Evolutionary conservation across 2,329 filamentous ascomycete species (phyloP), one percentile per base, ranked within the genome.

Genomic region (Fulvia fulva): DNA sequence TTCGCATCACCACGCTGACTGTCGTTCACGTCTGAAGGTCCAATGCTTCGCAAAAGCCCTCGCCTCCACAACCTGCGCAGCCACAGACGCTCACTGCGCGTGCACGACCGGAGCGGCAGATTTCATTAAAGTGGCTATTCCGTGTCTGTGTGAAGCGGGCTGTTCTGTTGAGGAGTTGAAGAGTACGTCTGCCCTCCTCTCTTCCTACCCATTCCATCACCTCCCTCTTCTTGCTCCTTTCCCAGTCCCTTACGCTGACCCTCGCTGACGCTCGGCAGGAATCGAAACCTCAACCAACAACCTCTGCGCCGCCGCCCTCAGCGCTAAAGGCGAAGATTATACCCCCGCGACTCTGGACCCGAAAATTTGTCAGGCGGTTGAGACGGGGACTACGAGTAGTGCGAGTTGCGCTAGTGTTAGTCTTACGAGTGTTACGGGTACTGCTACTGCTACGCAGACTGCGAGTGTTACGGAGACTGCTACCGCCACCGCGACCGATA

Each of bases 61-160:
- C 66, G 68, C 71, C 19, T 68, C 71, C n/a, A 77, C 77, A 21
- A 76, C 77, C 66, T 85, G 82, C 70, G 63, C 58, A 14, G 58
- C 76, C 57, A 74, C 71, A 46, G 80, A 85, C 70, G 67, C 73
- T 45, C 70, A 67, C 52, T 85, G 82, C 76, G 80, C 81, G 66
- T 84, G 82, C 74, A 80, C 74, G 2, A 75, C 71, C 8, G 74
- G 74, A 41, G 66, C 66, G 16, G 58, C 69, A 22, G 66, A 63
- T 32, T 74, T 79, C 63, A 66, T 66, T 28, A 62, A 68, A 14
- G 65, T 71, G 55, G 81, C 74, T 77, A 67, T 72, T 3, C 60
- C 62, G 2, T 80, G 78, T 63, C 64, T 77, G 19, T 73, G 73
- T 30, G 56, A 58, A 30, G 65, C 59, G 23, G 62, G 65, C 45